Percentiles rank a stretch among this genome's conserved stretches.
These are phyloP conservation scores for Chimonanthus praecox DNA, from an alignment of 164 flowering plant species.

Conservation along the genomic window DNA sequence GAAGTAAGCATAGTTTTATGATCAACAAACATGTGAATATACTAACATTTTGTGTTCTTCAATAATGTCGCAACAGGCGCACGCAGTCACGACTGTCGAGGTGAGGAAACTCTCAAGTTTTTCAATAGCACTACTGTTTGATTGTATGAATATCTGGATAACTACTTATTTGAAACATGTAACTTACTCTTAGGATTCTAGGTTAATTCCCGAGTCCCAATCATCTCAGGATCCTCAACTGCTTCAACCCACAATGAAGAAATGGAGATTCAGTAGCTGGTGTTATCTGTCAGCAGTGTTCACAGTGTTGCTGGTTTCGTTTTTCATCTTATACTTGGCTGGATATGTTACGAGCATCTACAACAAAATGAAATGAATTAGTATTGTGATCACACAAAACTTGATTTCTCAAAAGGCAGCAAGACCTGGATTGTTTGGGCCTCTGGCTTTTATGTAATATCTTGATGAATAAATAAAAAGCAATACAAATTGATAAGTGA, in stretches of 20 bases:
- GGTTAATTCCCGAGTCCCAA: slow-evolving; percentile 18
- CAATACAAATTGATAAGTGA: too few relatives aligned
- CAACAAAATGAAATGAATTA: neutral
- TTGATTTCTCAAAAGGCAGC: neutral
- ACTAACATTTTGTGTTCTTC: neutral
- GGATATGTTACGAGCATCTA: neutral
- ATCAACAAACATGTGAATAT: too few relatives aligned
- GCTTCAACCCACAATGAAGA: slow-evolving; percentile 21
- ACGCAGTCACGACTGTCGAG: slow-evolving; percentile 18
- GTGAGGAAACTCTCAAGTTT: slow-evolving; percentile 10
- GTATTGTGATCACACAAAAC: neutral
- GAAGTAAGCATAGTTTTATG: too few relatives aligned
- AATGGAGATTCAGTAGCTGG: slow-evolving; percentile 6
- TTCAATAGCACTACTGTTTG: neutral
- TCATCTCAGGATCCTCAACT: slow-evolving; percentile 13
- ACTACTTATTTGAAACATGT: slow-evolving; percentile 17
- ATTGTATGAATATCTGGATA: neutral
- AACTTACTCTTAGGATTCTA: slow-evolving; percentile 25
- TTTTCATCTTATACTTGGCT: neutral
- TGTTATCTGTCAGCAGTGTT: neutral
- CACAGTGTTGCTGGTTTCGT: neutral
- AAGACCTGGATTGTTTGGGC: too few relatives aligned
- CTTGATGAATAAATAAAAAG: too few relatives aligned
- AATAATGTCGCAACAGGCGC: slow-evolving; percentile 15
- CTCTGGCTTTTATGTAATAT: too few relatives aligned